These are phyloP conservation scores for Asterella californica DNA, from an alignment of 225 moss, liverwort and hornwort genomes.

Conservation along the genomic window DNA sequence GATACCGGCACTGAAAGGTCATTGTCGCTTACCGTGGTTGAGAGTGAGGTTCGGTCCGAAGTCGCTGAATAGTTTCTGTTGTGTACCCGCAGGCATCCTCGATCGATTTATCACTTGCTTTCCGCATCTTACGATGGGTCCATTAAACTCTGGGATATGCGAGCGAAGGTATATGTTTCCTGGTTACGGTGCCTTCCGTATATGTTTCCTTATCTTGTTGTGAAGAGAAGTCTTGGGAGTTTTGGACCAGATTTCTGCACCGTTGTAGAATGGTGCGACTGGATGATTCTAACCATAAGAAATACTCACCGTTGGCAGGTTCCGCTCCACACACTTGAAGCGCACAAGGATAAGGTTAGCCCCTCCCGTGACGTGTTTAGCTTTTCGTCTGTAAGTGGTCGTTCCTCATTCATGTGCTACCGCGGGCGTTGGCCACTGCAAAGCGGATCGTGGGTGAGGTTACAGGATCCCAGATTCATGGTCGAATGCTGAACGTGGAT, in stretches of 20 bases:
- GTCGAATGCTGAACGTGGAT: no score
- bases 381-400: no score
- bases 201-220: not conserved
- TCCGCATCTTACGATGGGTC: constrained; percentile 80
- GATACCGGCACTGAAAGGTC: not conserved
- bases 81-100: constrained; percentile 52
- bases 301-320: constrained; percentile 30
- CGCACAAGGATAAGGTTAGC: constrained; percentile 66
- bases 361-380: not conserved
- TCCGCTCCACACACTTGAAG: constrained; percentile 59
- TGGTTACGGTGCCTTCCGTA: not conserved
- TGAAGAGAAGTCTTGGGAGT: not conserved
- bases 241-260: not conserved
- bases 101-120: constrained; percentile 58
- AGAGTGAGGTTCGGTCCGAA: not conserved
- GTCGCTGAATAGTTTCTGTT: not conserved
- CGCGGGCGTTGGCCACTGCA: no score
- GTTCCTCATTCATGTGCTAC: no score
- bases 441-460: no score
- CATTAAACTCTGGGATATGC: constrained; percentile 80
- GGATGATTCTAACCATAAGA: not conserved
- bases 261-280: not conserved
- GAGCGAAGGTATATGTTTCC: constrained; percentile 39
- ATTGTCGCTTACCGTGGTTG: not conserved
- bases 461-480: no score